A percentile compares a stretch with the other conserved stretches of the same genome.
These are phyloP conservation scores for Hypoxylon sp. DNA, from an alignment of 2,329 filamentous ascomycete genomes.

Conservation along the genomic window DNA sequence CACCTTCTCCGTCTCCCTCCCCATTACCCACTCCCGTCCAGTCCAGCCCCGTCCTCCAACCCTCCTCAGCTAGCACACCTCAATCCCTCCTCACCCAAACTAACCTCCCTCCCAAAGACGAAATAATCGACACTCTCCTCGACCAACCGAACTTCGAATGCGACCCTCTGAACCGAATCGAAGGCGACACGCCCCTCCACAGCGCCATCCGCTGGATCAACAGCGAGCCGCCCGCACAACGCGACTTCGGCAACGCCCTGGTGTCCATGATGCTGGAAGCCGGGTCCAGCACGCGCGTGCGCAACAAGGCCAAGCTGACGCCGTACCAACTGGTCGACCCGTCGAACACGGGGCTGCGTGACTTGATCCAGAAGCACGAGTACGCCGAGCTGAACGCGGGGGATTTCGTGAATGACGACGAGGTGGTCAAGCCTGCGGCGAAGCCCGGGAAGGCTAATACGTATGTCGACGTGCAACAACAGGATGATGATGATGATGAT, in stretches of 20 bases:
- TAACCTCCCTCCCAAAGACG: slow-evolving; percentile 62
- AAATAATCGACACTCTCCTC: slow-evolving; percentile 84
- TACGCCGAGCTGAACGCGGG: slow-evolving; percentile 72
- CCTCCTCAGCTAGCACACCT: slow-evolving; percentile 5
- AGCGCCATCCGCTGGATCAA: slow-evolving; percentile 84
- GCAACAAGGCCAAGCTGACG: slow-evolving; percentile 81
- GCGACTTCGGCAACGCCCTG: slow-evolving; percentile 75
- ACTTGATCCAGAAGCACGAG: slow-evolving; percentile 78
- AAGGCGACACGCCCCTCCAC: slow-evolving; percentile 85
- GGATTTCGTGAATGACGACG: slow-evolving; percentile 64
- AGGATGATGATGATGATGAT: slow-evolving; percentile 64
- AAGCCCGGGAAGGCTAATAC: slow-evolving; percentile 25
- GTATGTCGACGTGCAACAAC: slow-evolving; percentile 39
- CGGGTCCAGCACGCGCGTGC: slow-evolving; percentile 70
- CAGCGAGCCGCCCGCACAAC: slow-evolving; percentile 72
- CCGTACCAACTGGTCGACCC: slow-evolving; percentile 82
- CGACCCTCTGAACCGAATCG: slow-evolving; percentile 79
- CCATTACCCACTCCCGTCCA: neutral
- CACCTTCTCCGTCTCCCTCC: neutral
- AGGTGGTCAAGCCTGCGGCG: slow-evolving; percentile 30
- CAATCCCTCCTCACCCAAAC: neutral
- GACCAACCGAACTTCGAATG: slow-evolving; percentile 89
- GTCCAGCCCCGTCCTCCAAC: neutral
- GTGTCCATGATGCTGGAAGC: slow-evolving; percentile 88
- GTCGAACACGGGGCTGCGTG: slow-evolving; percentile 71